These are phyloP conservation scores for Magnaporthiopsis poae DNA, from an alignment of 2,329 filamentous ascomycete species.

Conservation along the genomic window DNA sequence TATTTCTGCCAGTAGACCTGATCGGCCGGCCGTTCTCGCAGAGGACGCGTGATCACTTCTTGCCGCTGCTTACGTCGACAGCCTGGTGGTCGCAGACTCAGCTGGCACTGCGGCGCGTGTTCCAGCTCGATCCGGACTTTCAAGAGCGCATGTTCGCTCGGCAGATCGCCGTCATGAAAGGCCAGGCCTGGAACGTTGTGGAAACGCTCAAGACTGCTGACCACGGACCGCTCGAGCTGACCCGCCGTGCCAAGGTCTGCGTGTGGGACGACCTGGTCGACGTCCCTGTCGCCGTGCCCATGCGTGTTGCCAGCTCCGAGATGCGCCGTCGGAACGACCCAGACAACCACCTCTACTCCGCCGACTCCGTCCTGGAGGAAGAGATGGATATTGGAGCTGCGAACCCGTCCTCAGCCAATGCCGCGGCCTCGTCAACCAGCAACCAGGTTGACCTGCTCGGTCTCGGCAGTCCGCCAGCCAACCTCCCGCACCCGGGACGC, in stretches of 20 bases:
- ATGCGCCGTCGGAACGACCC: constrained; percentile 51
- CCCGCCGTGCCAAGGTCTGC: constrained; percentile 78
- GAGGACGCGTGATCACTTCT: constrained; percentile 84
- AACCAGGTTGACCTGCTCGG: constrained; percentile 57
- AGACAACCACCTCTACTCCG: not conserved
- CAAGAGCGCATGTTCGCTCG: constrained; percentile 98
- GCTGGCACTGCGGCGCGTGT: constrained; percentile 72
- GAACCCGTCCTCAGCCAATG: constrained; percentile 37
- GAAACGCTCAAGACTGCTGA: constrained; percentile 89
- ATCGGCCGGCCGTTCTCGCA: constrained; percentile 95
- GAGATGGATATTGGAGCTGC: constrained; percentile 84
- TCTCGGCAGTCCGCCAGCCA: constrained; percentile 49
- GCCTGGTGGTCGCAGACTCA: constrained; percentile 97
- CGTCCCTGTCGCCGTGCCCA: constrained; percentile 83
- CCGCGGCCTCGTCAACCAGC: constrained; percentile 24
- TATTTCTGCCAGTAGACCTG: constrained; percentile 89
- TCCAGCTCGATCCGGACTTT: constrained; percentile 88
- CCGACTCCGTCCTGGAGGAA: constrained; percentile 47
- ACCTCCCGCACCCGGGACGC: constrained; percentile 64
- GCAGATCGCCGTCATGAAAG: constrained; percentile 98
- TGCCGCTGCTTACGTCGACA: constrained; percentile 89
- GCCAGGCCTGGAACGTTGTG: constrained; percentile 97
- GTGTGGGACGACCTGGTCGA: constrained; percentile 98
- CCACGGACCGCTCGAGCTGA: constrained; percentile 84
- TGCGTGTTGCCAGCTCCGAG: constrained; percentile 69